A percentile compares a stretch with the other conserved stretches of the same genome.
Evolutionary conservation across 352 stramenopile species (phyloP).

Genomic region (Globisporangium irregulare): DNA sequence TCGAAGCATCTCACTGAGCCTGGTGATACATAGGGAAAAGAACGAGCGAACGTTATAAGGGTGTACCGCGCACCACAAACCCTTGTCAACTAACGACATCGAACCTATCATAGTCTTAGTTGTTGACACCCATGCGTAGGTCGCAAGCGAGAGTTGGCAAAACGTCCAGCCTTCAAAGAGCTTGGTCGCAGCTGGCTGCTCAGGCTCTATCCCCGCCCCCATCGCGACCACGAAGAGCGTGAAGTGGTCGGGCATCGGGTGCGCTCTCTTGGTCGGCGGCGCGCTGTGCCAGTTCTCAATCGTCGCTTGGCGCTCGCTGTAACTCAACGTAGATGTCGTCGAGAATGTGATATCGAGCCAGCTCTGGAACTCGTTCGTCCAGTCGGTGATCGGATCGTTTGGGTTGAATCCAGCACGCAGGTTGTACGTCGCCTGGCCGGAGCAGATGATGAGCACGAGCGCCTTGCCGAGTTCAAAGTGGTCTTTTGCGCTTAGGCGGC

Average conservation of each 20-base stretch:
- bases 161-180: conserved; percentile 39
- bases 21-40: too few species aligned
- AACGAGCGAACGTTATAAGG: too few species aligned
- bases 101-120: not conserved
- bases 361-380: conserved; percentile 31
- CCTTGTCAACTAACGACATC: too few species aligned
- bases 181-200: conserved; percentile 30
- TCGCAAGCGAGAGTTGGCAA: conserved; percentile 41
- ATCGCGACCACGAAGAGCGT: conserved; percentile 42
- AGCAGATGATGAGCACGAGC: conserved; percentile 67
- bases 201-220: conserved; percentile 47
- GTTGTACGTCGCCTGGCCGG: conserved; percentile 48
- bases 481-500: conserved; percentile 26
- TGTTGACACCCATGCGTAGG: conserved; percentile 24
- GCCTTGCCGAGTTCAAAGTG: conserved; percentile 60
- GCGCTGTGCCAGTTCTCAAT: conserved; percentile 31
- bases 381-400: conserved; percentile 20
- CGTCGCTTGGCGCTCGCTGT: conserved; percentile 16
- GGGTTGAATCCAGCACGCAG: conserved; percentile 24
- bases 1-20: too few species aligned
- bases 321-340: not conserved
- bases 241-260: conserved; percentile 55
- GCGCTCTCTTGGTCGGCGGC: conserved; percentile 27
- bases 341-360: conserved; percentile 29
- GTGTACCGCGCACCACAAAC: too few species aligned